These are phyloP conservation scores for Lantana camara DNA, from an alignment of 257 asterid genomes.

Conservation along the genomic window DNA sequence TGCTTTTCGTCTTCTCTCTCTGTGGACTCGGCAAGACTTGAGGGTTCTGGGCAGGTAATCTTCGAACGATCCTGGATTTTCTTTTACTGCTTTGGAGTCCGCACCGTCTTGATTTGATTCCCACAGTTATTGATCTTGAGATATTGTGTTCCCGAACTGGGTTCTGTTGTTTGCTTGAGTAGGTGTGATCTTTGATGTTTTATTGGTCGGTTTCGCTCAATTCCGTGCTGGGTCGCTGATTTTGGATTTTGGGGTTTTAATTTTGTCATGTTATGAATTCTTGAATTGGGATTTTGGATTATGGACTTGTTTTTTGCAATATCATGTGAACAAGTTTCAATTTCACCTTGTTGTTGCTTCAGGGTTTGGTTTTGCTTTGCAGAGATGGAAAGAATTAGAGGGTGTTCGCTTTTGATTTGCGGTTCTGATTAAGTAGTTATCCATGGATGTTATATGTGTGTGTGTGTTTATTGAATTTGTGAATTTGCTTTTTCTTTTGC, in stretches of 20 bases:
- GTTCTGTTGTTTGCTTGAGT: constrained; percentile 9
- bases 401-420: constrained; percentile 1
- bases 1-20: constrained; percentile 29
- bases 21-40: constrained; percentile 43
- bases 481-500: neutral
- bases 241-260: constrained; percentile 35
- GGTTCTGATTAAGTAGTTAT: constrained; percentile 3
- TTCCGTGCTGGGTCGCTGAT: constrained; percentile 33
- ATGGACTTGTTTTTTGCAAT: constrained; percentile 20
- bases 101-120: constrained; percentile 30
- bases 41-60: constrained; percentile 35
- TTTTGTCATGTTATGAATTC: constrained; percentile 29
- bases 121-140: constrained; percentile 33
- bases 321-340: neutral
- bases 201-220: constrained; percentile 29
- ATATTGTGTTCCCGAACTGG: constrained; percentile 23
- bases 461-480: constrained; percentile 4
- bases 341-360: constrained; percentile 13
- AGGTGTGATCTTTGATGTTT: constrained; percentile 46
- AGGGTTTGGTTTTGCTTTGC: neutral
- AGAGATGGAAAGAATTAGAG: constrained; percentile 5
- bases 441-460: neutral
- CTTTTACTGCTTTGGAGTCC: constrained; percentile 18
- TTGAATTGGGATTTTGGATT: constrained; percentile 29
- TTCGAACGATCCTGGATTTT: constrained; percentile 14